These are phyloP conservation scores for Diplotaxis tenuifolia DNA, from an alignment of 345 rosid species.

Conservation along the genomic window DNA sequence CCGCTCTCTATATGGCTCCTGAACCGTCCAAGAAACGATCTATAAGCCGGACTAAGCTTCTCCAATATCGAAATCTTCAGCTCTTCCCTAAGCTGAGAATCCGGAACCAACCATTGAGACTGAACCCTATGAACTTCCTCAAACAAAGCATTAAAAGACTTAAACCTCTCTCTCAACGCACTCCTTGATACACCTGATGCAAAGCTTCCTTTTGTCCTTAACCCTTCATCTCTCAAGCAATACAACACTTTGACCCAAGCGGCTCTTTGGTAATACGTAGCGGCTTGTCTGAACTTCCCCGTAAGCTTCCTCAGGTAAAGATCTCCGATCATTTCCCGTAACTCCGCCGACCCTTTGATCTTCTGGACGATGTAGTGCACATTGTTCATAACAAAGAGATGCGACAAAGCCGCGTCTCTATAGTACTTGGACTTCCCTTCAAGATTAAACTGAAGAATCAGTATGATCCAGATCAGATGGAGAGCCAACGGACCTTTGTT, in stretches of 20 bases:
- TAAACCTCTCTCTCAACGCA: conserved; percentile 87
- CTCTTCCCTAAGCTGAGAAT: conserved; percentile 87
- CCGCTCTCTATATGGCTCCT: conserved; percentile 93
- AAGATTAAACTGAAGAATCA: conserved; percentile 74
- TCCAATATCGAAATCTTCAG: conserved; percentile 82
- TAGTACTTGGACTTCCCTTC: conserved; percentile 86
- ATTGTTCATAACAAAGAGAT: conserved; percentile 92
- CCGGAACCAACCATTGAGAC: conserved; percentile 79
- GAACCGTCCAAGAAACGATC: conserved; percentile 90
- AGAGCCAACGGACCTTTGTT: conserved; percentile 71
- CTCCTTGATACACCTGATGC: conserved; percentile 84
- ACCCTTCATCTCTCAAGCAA: conserved; percentile 89
- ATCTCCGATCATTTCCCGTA: conserved; percentile 95
- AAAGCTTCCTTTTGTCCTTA: conserved; percentile 77
- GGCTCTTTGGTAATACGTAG: conserved; percentile 88
- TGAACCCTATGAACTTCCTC: conserved; percentile 93
- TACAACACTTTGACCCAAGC: conserved; percentile 83
- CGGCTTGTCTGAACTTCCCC: conserved; percentile 76
- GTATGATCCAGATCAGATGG: conserved; percentile 91
- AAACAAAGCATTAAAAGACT: conserved; percentile 79
- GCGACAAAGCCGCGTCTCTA: conserved; percentile 63
- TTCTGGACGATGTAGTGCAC: conserved; percentile 89
- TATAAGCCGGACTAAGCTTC: conserved; percentile 85
- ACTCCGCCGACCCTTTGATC: conserved; percentile 72
- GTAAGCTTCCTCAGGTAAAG: conserved; percentile 74